Evolutionary conservation across 2,329 filamentous ascomycete genomes (phyloP).

Genomic region (Fusarium dlaminii): DNA sequence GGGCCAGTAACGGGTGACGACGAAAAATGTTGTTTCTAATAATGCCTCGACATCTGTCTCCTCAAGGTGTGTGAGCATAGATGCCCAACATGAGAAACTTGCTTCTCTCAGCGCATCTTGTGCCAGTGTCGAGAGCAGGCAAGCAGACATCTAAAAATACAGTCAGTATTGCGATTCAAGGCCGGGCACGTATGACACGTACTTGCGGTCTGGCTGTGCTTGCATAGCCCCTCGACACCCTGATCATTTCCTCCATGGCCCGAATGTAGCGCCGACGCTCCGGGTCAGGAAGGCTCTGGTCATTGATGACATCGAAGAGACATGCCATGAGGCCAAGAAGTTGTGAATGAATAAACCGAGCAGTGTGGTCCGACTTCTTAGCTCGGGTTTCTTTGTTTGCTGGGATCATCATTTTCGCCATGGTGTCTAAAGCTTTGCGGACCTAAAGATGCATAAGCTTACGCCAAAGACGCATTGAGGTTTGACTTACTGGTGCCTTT

Average conservation of each 20-base stretch:
- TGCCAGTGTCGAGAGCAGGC: slow-evolving; percentile 83
- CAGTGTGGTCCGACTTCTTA: slow-evolving; percentile 67
- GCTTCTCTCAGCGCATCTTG: slow-evolving; percentile 78
- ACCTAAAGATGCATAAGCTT: slow-evolving; percentile 52
- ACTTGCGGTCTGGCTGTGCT: slow-evolving; percentile 87
- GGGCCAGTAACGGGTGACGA: slow-evolving; percentile 84
- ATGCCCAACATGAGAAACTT: slow-evolving; percentile 85
- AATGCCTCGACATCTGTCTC: slow-evolving; percentile 82
- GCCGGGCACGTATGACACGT: slow-evolving; percentile 39
- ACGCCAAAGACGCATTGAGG: neutral
- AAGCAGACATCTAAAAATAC: slow-evolving; percentile 79
- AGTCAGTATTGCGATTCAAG: neutral
- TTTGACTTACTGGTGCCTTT: slow-evolving; percentile 63
- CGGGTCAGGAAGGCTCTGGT: slow-evolving; percentile 64
- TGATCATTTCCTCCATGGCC: slow-evolving; percentile 89
- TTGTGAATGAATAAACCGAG: slow-evolving; percentile 81
- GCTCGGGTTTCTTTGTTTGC: slow-evolving; percentile 55
- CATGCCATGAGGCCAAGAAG: slow-evolving; percentile 87
- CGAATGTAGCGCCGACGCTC: slow-evolving; percentile 83
- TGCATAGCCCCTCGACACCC: slow-evolving; percentile 75
- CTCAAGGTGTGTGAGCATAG: slow-evolving; percentile 78
- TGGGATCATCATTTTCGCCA: slow-evolving; percentile 54
- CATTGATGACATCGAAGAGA: slow-evolving; percentile 82
- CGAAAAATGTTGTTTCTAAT: slow-evolving; percentile 88
- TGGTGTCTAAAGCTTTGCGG: slow-evolving; percentile 57